These are phyloP conservation scores for Suillus alpinus DNA, from an alignment of 768 basidiomycete species.

Conservation along the genomic window DNA sequence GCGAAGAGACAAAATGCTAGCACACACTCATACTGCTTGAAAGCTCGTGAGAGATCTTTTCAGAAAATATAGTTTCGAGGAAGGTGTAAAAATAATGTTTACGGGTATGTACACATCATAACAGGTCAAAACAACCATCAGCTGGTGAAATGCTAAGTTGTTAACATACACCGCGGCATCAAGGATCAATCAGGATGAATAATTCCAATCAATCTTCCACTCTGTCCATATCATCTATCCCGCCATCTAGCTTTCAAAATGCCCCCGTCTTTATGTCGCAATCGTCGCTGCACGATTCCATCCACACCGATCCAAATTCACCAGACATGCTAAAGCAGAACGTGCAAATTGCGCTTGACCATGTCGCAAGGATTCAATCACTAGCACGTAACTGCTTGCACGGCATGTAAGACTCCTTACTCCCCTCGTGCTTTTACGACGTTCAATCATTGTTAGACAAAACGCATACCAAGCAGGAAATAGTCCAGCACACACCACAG, in stretches of 20 bases:
- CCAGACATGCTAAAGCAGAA: conserved; percentile 63
- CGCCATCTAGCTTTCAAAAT: conserved; percentile 11
- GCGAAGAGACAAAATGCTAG: background rate
- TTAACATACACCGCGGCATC: too few relatives aligned
- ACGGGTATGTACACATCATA: background rate
- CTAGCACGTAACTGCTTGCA: conserved; percentile 47
- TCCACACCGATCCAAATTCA: conserved; percentile 50
- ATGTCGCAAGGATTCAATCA: conserved; percentile 46
- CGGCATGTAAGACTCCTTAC: conserved; percentile 46
- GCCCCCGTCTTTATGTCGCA: conserved; percentile 26
- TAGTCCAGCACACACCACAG: conserved; percentile 53
- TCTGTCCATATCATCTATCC: conserved; percentile 18
- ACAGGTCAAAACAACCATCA: background rate
- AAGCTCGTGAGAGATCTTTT: too few relatives aligned
- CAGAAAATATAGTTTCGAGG: too few relatives aligned
- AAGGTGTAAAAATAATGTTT: too few relatives aligned
- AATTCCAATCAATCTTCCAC: conserved; percentile 11
- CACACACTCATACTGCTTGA: conserved; percentile 1
- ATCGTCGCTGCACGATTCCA: conserved; percentile 15
- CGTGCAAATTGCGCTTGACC: conserved; percentile 44
- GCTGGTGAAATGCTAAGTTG: too few relatives aligned
- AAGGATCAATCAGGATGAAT: too few relatives aligned
- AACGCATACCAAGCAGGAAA: conserved; percentile 58
- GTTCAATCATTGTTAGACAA: conserved; percentile 37
- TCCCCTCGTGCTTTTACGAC: background rate